Evolutionary conservation across 306 rosid genomes (phyloP).

Genomic region (Cercis canadensis): DNA sequence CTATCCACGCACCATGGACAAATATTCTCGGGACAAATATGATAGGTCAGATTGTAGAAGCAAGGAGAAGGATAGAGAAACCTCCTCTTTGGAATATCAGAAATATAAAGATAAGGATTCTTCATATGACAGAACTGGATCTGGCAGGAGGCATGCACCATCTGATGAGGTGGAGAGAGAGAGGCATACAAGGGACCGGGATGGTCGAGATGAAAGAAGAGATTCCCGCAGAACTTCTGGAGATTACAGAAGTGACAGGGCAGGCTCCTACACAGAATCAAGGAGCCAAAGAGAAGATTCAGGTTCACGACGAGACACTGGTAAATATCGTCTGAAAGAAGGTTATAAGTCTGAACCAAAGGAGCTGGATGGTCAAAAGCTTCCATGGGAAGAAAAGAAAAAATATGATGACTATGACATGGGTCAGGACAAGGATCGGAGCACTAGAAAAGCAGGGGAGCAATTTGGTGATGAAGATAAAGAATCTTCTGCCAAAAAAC

Average conservation of each 20-base stretch:
- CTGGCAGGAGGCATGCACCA: constrained; percentile 54
- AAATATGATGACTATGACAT: constrained; percentile 50
- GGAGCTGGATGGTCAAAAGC: constrained; percentile 55
- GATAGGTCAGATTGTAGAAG: constrained; percentile 59
- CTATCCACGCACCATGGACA: constrained; percentile 49
- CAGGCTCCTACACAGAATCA: constrained; percentile 49
- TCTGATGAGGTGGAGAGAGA: constrained; percentile 65
- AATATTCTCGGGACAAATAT: constrained; percentile 67
- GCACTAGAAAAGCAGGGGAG: constrained; percentile 52
- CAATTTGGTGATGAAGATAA: constrained; percentile 50
- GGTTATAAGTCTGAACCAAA: constrained; percentile 53
- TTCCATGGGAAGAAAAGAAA: constrained; percentile 51
- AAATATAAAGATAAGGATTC: constrained; percentile 61
- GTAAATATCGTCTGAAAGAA: constrained; percentile 51
- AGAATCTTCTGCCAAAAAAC: constrained; percentile 63
- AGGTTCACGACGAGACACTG: constrained; percentile 47
- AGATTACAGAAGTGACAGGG: constrained; percentile 61
- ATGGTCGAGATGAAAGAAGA: constrained; percentile 64
- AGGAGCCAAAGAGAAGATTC: constrained; percentile 57
- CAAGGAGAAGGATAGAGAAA: constrained; percentile 62
- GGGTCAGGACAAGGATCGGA: constrained; percentile 52
- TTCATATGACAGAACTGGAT: constrained; percentile 62
- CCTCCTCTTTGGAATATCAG: constrained; percentile 42
- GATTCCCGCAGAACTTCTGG: constrained; percentile 62
- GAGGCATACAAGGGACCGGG: constrained; percentile 55